Percentiles rank a stretch among this genome's conserved stretches.
Conservation (phyloP, 1,139 yeast genomes). For the Debaryomycetaceae sp. region DNA sequence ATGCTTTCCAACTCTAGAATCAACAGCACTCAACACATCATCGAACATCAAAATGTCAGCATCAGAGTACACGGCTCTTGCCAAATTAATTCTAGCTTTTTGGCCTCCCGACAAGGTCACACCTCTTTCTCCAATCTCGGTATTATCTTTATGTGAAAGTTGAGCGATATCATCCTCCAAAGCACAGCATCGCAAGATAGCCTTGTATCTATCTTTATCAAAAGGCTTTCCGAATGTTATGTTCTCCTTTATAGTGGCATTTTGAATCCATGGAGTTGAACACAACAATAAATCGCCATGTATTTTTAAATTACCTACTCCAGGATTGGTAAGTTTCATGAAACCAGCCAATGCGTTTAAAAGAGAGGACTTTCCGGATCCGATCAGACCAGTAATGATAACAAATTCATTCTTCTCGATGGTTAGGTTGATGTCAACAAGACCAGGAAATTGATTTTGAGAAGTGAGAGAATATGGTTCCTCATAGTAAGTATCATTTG, state of each 20-base stretch:
- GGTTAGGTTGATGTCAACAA: slow-evolving; percentile 25
- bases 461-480: slow-evolving; percentile 7
- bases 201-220: slow-evolving; percentile 25
- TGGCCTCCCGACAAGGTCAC: slow-evolving; percentile 43
- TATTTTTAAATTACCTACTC: slow-evolving; percentile 22
- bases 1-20: slow-evolving; percentile 38
- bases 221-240: slow-evolving; percentile 35
- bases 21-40: slow-evolving; percentile 44
- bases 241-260: slow-evolving; percentile 42
- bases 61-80: slow-evolving; percentile 38
- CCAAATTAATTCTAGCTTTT: slow-evolving; percentile 40
- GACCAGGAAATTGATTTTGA: slow-evolving; percentile 24
- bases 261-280: slow-evolving; percentile 44
- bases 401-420: slow-evolving; percentile 30
- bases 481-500: slow-evolving; percentile 13
- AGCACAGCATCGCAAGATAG: slow-evolving; percentile 36
- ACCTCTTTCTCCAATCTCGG: slow-evolving; percentile 45
- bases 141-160: slow-evolving; percentile 34
- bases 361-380: slow-evolving; percentile 40
- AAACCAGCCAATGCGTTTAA: slow-evolving; percentile 36
- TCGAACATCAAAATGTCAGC: slow-evolving; percentile 33
- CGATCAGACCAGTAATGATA: slow-evolving; percentile 39
- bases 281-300: slow-evolving; percentile 30
- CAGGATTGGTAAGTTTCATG: slow-evolving; percentile 28
- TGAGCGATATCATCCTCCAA: slow-evolving; percentile 34